Conservation (phyloP, 441 rosid species). For the Hura crepitans region DNA sequence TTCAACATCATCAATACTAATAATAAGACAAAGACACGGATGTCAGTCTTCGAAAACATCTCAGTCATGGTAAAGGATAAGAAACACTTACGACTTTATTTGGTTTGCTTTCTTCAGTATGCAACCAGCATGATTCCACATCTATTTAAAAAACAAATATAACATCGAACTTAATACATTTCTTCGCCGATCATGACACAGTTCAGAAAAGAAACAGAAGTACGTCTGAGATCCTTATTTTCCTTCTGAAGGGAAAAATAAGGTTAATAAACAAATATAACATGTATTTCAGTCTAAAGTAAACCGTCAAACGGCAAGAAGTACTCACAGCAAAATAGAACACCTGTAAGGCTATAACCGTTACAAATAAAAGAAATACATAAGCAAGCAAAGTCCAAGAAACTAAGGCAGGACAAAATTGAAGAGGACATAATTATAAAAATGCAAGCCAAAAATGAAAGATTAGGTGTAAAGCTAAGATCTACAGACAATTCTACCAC, state of each 20-base stretch:
- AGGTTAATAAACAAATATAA: no score
- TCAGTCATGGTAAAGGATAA: conserved; percentile 5
- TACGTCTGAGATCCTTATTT: background rate
- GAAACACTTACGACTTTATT: conserved; percentile 66
- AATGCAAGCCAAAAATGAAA: background rate
- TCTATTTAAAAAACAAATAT: conserved; percentile 36
- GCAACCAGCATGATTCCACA: conserved; percentile 89
- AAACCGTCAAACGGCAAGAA: background rate
- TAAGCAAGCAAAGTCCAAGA: background rate
- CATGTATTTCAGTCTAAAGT: background rate
- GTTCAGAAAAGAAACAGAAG: background rate
- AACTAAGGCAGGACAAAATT: background rate
- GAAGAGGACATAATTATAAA: background rate
- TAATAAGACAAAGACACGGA: conserved; percentile 10
- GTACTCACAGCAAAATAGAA: background rate
- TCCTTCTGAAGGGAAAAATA: background rate
- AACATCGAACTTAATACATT: conserved; percentile 13
- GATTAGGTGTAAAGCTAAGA: no score
- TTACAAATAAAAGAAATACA: background rate
- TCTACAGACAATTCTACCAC: no score
- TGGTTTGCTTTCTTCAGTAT: conserved; percentile 68
- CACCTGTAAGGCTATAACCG: background rate
- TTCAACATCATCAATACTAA: conserved; percentile 82
- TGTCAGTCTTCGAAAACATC: conserved; percentile 11
- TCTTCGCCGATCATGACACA: background rate